Evolutionary conservation across 441 rosid species (phyloP).

Genomic region (Gossypium trilobum): DNA sequence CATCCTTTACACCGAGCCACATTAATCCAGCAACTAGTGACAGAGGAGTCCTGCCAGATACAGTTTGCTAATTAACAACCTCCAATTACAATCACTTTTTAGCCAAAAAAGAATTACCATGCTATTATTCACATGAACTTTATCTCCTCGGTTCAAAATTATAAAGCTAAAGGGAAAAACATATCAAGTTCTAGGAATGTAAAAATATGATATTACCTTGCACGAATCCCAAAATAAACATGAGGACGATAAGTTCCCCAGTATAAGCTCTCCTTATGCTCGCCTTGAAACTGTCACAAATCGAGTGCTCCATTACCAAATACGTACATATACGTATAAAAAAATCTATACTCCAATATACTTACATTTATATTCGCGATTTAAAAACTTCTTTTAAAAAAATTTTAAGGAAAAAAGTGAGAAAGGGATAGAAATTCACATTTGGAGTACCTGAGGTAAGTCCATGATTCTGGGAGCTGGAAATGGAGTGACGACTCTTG

Average conservation of each 20-base stretch:
- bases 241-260: slow-evolving; percentile 99
- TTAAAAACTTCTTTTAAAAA: not conserved
- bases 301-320: slow-evolving; percentile 1
- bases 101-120: not conserved
- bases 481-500: slow-evolving; percentile 78
- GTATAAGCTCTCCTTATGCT: slow-evolving; percentile 80
- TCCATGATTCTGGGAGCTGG: slow-evolving; percentile 77
- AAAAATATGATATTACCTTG: slow-evolving; percentile 38
- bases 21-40: slow-evolving; percentile 89
- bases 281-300: slow-evolving; percentile 69
- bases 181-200: not conserved
- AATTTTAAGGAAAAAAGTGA: not conserved
- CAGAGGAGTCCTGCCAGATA: slow-evolving; percentile 54
- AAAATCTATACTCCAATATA: not conserved
- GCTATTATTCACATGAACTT: not conserved
- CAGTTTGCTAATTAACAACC: slow-evolving; percentile 14
- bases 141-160: not conserved
- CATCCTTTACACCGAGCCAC: slow-evolving; percentile 89
- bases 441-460: slow-evolving; percentile 53
- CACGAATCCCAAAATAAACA: slow-evolving; percentile 83
- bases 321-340: not conserved
- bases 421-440: not conserved
- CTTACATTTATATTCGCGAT: not conserved
- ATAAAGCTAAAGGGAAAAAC: not conserved
- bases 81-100: not conserved